Percentiles rank a stretch among this genome's conserved stretches.
phyloP scores from a whole-genome alignment of 257 asterid species.

The Verbascum thapsus region DNA sequence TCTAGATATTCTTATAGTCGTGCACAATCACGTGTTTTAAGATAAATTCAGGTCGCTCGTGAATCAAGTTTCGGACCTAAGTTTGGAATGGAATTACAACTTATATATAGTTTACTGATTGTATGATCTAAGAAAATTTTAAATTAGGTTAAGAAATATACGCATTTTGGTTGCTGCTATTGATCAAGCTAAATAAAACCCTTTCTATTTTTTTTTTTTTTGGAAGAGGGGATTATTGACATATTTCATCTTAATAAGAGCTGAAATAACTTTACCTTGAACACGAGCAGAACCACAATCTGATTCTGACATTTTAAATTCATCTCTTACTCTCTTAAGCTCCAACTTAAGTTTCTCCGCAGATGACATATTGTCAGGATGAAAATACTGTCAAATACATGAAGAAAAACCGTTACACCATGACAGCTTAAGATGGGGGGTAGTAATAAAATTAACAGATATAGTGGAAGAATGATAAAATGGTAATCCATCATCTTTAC shows the following conservation, averaged over 20 bases:
- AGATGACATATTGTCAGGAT: constrained; percentile 89
- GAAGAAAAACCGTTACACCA: not conserved
- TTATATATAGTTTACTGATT: too few relatives aligned
- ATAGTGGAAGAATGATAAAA: not conserved
- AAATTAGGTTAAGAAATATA: not conserved
- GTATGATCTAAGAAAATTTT: too few relatives aligned
- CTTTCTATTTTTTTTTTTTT: too few relatives aligned
- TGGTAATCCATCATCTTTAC: not conserved
- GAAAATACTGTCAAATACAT: constrained; percentile 62
- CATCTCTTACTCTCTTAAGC: constrained; percentile 83
- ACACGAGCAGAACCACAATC: constrained; percentile 98
- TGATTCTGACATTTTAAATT: constrained; percentile 84
- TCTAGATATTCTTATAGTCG: too few relatives aligned
- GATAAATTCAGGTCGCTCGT: too few relatives aligned
- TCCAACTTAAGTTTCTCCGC: constrained; percentile 88
- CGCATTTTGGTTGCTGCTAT: not conserved
- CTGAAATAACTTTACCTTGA: constrained; percentile 57
- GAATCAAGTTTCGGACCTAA: too few relatives aligned
- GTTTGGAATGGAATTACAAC: too few relatives aligned
- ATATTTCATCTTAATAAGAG: constrained; percentile 4
- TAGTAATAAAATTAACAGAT: not conserved
- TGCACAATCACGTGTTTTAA: too few relatives aligned
- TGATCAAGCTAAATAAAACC: constrained; percentile 1
- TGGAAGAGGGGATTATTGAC: constrained; percentile 5
- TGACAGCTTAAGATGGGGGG: constrained; percentile 7